Percentiles rank a stretch among this genome's conserved stretches.
phyloP scores from a whole-genome alignment of 2,329 filamentous ascomycete genomes.

The Botrytis squamosa region DNA sequence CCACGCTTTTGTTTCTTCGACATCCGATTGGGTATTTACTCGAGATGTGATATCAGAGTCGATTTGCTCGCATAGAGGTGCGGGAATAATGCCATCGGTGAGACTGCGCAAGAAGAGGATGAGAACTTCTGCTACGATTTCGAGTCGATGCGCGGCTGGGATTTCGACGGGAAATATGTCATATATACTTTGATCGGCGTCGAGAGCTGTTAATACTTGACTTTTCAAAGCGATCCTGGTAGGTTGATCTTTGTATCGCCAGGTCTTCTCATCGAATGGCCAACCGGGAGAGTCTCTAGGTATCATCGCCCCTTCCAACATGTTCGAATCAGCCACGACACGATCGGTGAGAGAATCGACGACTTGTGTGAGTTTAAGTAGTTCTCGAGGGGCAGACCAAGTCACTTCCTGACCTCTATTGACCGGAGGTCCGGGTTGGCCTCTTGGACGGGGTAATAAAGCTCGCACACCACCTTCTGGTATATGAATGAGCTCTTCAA shows the following conservation, averaged over 20 bases:
- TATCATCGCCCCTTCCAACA: conserved; percentile 54
- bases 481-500: conserved; percentile 85
- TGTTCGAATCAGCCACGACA: conserved; percentile 59
- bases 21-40: conserved; percentile 45
- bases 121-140: conserved; percentile 70
- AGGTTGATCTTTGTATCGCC: conserved; percentile 39
- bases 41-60: conserved; percentile 53
- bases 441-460: conserved; percentile 39
- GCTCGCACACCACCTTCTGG: conserved; percentile 77
- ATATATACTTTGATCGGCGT: conserved; percentile 63
- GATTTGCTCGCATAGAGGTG: conserved; percentile 67
- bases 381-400: conserved; percentile 81
- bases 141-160: conserved; percentile 66
- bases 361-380: conserved; percentile 85
- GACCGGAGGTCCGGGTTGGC: conserved; percentile 22
- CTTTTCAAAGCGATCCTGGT: conserved; percentile 37
- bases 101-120: conserved; percentile 73
- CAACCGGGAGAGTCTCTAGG: conserved; percentile 55
- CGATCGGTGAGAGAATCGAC: conserved; percentile 60
- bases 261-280: conserved; percentile 51
- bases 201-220: conserved; percentile 64
- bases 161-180: conserved; percentile 62
- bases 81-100: conserved; percentile 74
- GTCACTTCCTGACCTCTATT: conserved; percentile 56
- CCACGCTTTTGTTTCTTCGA: conserved; percentile 57